Conservation (phyloP, 2,329 filamentous ascomycete genomes). For the Pyricularia sp. region DNA sequence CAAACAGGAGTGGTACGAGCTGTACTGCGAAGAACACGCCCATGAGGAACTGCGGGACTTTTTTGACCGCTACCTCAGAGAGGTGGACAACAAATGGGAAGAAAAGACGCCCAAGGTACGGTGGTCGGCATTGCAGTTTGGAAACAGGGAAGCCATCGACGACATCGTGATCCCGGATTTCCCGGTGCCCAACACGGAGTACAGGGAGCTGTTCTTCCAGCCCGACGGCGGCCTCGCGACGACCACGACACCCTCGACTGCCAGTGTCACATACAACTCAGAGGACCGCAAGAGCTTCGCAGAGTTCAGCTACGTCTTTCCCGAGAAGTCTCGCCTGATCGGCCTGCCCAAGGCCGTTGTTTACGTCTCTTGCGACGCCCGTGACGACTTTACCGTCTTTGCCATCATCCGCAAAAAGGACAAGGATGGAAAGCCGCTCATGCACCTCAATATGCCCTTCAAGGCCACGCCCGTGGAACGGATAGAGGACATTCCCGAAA, state of each 20-base stretch:
- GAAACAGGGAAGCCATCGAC: constrained; percentile 17
- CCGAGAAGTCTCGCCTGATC: constrained; percentile 23
- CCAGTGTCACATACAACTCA: constrained; percentile 18
- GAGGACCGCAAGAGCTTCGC: constrained; percentile 13
- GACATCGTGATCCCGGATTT: constrained; percentile 20
- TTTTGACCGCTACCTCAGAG: constrained; percentile 31
- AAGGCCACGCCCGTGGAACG: constrained; percentile 13
- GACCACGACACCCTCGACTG: not conserved
- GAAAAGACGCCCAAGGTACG: constrained; percentile 28
- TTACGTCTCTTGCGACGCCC: constrained; percentile 27
- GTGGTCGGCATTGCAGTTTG: constrained; percentile 25
- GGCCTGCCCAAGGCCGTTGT: constrained; percentile 32
- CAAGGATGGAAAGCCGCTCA: constrained; percentile 24
- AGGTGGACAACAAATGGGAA: constrained; percentile 30
- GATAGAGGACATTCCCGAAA: constrained; percentile 16
- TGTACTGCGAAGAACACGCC: constrained; percentile 21
- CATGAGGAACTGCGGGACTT: constrained; percentile 23
- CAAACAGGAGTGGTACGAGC: constrained; percentile 30
- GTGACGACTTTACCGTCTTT: constrained; percentile 31
- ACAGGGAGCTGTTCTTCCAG: constrained; percentile 18
- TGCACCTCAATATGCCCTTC: constrained; percentile 29
- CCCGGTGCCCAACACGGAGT: constrained; percentile 19
- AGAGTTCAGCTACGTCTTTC: constrained; percentile 26
- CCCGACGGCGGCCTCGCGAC: constrained; percentile 5
- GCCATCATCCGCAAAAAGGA: constrained; percentile 30